Evolutionary conservation across 345 rosid species (phyloP), one percentile per base, ranked within the genome.

Genomic region (Linum tenue): DNA sequence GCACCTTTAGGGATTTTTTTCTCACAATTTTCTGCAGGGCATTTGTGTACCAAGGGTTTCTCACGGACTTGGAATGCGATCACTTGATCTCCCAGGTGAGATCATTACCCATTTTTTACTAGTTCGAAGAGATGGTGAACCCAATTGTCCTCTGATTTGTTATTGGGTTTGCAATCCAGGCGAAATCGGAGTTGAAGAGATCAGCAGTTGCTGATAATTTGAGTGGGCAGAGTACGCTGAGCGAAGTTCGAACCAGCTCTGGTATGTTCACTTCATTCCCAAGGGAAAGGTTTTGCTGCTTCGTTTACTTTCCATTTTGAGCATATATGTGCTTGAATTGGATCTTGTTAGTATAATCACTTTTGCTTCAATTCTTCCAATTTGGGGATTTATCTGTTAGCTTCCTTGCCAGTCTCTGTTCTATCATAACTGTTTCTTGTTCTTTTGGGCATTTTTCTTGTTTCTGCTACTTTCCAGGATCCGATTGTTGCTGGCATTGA

Each of bases 31-130:
- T 48, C 37, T 48, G 66, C 78, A 89, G 98, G 81, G 98, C 98
- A 8, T 92, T 81, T 73, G 96, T 92, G 60, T 92, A 90, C 69
- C 79, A 90, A 78, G 94, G 98, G 22, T 92, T 92, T 55, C 83
- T 90, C 59, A 86, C 98, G 15, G 96, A 88, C 71, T 72, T 90
- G 72, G 98, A 92, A 70, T 92, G 98, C 82, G 98, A 92, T 75
- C 96, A 92, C 78, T 66, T 92, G 80, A 83, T 92, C 77, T 87
- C 96, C 41, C 85, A 90, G 35, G 98, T 92, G 60, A 79, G 88
- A 22, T 22, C 31, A 22, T 22, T 81, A 7, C 2, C 6, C n/a
- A 5, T 67, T 71, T 65, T 60, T 67, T 22, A 11, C 61, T 41
- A 42, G 14, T 57, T 12, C 31, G 38, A 55, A 22, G 31, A 22